Percentiles rank a stretch among this genome's conserved stretches.
Conservation (phyloP, 2,329 filamentous ascomycete genomes). For the Aspergillus tubingensis region DNA sequence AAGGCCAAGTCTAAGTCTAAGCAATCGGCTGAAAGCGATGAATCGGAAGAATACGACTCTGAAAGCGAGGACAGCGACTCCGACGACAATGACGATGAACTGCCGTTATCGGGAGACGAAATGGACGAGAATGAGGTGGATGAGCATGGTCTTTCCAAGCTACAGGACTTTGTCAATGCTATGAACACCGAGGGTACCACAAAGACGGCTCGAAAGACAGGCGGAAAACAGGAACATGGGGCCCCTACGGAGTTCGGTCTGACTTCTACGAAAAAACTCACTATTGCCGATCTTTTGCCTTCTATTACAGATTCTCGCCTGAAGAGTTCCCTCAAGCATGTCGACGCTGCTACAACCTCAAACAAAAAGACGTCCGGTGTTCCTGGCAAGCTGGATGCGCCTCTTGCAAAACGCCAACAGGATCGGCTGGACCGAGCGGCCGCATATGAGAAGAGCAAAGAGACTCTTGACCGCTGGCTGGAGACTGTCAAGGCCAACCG, state of each 20-base stretch:
- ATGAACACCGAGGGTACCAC: conserved; percentile 52
- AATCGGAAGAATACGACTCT: conserved; percentile 40
- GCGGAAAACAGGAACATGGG: conserved; percentile 61
- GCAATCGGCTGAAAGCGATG: conserved; percentile 32
- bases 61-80: conserved; percentile 48
- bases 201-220: conserved; percentile 36
- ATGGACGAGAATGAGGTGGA: conserved; percentile 11
- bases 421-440: conserved; percentile 77
- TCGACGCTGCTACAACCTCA: conserved; percentile 47
- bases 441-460: conserved; percentile 87
- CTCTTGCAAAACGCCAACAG: conserved; percentile 82
- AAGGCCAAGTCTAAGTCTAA: conserved; percentile 31
- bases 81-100: conserved; percentile 14
- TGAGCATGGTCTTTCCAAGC: conserved; percentile 58
- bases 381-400: conserved; percentile 74
- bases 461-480: conserved; percentile 86
- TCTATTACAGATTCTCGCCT: conserved; percentile 72
- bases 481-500: conserved; percentile 95
- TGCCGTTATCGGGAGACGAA: conserved; percentile 46
- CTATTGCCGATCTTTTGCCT: conserved; percentile 72
- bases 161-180: conserved; percentile 69
- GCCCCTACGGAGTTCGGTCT: conserved; percentile 63
- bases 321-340: conserved; percentile 76
- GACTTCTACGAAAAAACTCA: conserved; percentile 66
- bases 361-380: conserved; percentile 55